Conservation (phyloP, 2,329 filamentous ascomycete genomes). For the Cadophora luteo-olivacea region DNA sequence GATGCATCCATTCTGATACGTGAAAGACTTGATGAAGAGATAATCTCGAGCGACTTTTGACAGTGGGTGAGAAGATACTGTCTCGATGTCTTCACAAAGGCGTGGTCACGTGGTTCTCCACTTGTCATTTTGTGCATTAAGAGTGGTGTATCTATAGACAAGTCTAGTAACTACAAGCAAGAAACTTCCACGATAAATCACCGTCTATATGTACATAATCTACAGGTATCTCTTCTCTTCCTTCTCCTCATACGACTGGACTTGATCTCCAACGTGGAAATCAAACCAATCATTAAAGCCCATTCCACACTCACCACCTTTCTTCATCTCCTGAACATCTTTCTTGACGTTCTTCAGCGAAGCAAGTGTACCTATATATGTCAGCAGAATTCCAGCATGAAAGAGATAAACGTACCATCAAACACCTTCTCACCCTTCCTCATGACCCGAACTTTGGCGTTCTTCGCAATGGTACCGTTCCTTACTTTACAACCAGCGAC, state of each 20-base stretch:
- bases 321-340: conserved; percentile 86
- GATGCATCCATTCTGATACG: conserved; percentile 16
- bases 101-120: conserved; percentile 19
- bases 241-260: conserved; percentile 87
- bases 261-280: conserved; percentile 80
- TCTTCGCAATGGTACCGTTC: conserved; percentile 75
- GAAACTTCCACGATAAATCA: conserved; percentile 12
- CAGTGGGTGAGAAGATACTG: background rate
- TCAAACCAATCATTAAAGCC: conserved; percentile 81
- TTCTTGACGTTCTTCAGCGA: conserved; percentile 94
- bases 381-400: conserved; percentile 36
- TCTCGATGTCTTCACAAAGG: conserved; percentile 9
- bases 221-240: conserved; percentile 63
- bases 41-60: background rate
- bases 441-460: conserved; percentile 72
- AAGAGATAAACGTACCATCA: conserved; percentile 69
- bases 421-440: conserved; percentile 75
- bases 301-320: conserved; percentile 93
- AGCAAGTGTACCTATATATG: conserved; percentile 69
- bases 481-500: conserved; percentile 89
- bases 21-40: background rate
- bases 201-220: conserved; percentile 15
- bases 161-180: conserved; percentile 14
- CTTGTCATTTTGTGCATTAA: conserved; percentile 12
- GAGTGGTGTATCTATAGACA: conserved; percentile 27